Base-by-base conservation (phyloP, 1,139 yeast species). In the Pichia sp. region DNA sequence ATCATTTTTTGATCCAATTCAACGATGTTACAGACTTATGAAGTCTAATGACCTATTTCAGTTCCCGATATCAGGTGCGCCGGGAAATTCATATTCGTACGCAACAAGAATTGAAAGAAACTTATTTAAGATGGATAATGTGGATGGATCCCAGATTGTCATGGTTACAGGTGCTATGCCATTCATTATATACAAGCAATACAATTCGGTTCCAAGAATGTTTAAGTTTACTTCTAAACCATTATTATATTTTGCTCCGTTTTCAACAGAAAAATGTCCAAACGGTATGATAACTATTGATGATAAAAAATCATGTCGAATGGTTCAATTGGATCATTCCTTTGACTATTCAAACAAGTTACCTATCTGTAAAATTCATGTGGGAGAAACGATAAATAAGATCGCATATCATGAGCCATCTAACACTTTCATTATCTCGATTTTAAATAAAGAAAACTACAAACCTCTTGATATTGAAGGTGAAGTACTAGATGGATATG, bases 91-190 rank as follows among this genome's bases (percentile, higher is more conserved):
- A 0, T 82, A 79, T 56, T 72, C 85, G 1, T 70, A 73, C 44
- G 85, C 86, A 32, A 84, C 87, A 0, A 70, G 73, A 4, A 73
- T 84, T 46, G 92, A 82, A 64, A 74, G 87, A 64, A 76, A 79
- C 48, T 66, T 84, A 64, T 78, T 79, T 37, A 77, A 80, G 55
- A 66, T 83, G 48, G 73, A 75, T 8, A 67, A 79, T 47, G 69
- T 79, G 49, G 33, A 76, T 53, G 85, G 81, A 0, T 71, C 71
- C 49, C 71, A 80, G 1, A 72, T 79, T 27, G 73, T 87, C 1
- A 75, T 86, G 54, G 77, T 88, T 3, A 81, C 94, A 1, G 97
- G 97, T 36, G 73, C 74, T 27, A 75, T 75, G 16, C 88, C 97
- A 0, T 82, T 79, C 52, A 68, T 83, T 46, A 72, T 90, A 4